These are phyloP conservation scores for Dioscorea zingiberensis DNA, from an alignment of 106 monocot genomes.

Conservation along the genomic window DNA sequence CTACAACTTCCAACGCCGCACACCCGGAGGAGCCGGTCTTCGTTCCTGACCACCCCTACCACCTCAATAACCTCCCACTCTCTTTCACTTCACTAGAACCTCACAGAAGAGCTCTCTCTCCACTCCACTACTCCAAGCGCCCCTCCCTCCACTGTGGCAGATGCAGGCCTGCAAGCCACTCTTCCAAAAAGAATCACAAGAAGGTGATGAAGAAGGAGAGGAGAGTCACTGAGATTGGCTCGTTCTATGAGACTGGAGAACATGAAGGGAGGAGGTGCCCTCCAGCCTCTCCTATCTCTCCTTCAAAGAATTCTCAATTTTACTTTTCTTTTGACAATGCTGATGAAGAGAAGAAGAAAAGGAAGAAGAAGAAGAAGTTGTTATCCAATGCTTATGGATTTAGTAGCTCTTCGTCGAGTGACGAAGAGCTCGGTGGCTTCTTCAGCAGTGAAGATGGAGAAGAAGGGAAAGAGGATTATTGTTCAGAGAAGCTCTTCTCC, in stretches of 20 bases:
- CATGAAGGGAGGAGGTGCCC: slow-evolving; percentile 15
- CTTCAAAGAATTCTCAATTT: slow-evolving; percentile 2
- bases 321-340: slow-evolving; percentile 9
- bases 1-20: no score
- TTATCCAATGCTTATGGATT: slow-evolving; percentile 34
- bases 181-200: no score
- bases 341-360: slow-evolving; percentile 12
- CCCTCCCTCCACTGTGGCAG: no score
- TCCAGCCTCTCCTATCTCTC: slow-evolving; percentile 25
- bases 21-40: no score
- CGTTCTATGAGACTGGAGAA: slow-evolving; percentile 5
- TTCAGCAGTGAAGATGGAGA: slow-evolving; percentile 30
- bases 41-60: no score
- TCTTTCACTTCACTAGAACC: no score
- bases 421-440: slow-evolving; percentile 16
- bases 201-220: slow-evolving; percentile 11
- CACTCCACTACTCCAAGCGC: no score
- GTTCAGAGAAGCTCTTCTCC: slow-evolving; percentile 38
- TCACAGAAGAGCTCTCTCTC: no score
- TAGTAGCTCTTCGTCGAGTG: slow-evolving; percentile 32
- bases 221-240: not conserved
- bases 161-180: no score
- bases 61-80: no score
- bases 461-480: slow-evolving; percentile 20
- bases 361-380: slow-evolving; percentile 20